Percentiles rank a stretch among this genome's conserved stretches.
Conservation (phyloP, 169 alveolate genomes). For the Plasmodium reichenowi region DNA sequence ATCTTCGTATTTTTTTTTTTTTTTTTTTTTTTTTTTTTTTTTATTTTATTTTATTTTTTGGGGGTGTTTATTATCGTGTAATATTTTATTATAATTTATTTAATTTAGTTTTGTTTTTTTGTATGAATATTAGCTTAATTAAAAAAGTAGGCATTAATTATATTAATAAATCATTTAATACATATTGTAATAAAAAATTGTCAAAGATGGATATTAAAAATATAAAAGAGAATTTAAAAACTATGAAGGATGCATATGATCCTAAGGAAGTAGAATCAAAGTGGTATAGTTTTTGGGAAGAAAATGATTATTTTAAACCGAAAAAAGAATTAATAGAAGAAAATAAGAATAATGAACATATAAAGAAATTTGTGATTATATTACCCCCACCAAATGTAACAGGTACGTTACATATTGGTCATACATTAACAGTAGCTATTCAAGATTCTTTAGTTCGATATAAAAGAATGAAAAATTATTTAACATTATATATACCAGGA, state of each 20-base stretch:
- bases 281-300: slow-evolving; percentile 97
- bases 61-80: too few relatives aligned
- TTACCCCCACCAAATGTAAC: slow-evolving; percentile 99
- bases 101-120: not conserved
- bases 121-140: slow-evolving; percentile 12
- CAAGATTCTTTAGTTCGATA: slow-evolving; percentile 98
- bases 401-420: slow-evolving; percentile 99
- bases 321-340: slow-evolving; percentile 70
- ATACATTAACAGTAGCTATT: slow-evolving; percentile 98
- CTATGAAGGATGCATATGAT: slow-evolving; percentile 92
- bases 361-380: slow-evolving; percentile 93
- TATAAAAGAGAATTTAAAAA: slow-evolving; percentile 47
- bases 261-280: slow-evolving; percentile 96
- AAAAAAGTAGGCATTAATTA: not conserved
- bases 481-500: slow-evolving; percentile 99
- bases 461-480: slow-evolving; percentile 96
- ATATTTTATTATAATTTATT: too few relatives aligned
- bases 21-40: not conserved
- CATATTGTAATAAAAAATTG: slow-evolving; percentile 5
- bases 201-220: slow-evolving; percentile 33
- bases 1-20: not conserved
- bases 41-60: not conserved
- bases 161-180: not conserved
- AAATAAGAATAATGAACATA: slow-evolving; percentile 57
- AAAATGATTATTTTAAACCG: slow-evolving; percentile 88